phyloP scores from a whole-genome alignment of 768 basidiomycete genomes.

The Chalciporus sphaerocephalus region DNA sequence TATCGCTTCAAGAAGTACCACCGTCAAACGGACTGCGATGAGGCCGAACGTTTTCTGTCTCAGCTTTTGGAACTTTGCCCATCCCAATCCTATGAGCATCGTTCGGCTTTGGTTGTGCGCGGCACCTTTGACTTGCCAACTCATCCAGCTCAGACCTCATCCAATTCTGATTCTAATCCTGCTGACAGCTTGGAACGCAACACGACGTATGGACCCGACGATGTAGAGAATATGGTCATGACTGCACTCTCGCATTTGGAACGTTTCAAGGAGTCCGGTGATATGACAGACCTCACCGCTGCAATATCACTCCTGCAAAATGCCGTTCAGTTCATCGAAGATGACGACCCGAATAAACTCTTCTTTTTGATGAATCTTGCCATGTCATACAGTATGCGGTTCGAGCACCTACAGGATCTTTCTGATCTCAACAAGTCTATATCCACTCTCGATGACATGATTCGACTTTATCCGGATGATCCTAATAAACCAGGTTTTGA shows the following conservation, averaged over 20 bases:
- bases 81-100: neutral
- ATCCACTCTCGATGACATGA: neutral
- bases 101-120: neutral
- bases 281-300: neutral
- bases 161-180: neutral
- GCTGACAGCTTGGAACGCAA: neutral
- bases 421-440: constrained; percentile 1
- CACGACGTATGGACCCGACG: neutral
- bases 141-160: neutral
- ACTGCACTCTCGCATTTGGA: neutral
- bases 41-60: neutral
- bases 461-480: neutral
- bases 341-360: neutral
- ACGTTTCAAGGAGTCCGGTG: neutral
- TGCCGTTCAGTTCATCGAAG: neutral
- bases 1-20: neutral
- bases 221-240: neutral
- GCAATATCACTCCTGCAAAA: neutral
- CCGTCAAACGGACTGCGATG: neutral
- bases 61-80: neutral
- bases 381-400: constrained; percentile 1
- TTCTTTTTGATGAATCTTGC: neutral
- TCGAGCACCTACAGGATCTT: neutral
- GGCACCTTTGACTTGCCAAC: neutral
- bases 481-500: neutral